Conservation (phyloP, 2,329 filamentous ascomycete genomes). For the Nothophoma quercina region DNA sequence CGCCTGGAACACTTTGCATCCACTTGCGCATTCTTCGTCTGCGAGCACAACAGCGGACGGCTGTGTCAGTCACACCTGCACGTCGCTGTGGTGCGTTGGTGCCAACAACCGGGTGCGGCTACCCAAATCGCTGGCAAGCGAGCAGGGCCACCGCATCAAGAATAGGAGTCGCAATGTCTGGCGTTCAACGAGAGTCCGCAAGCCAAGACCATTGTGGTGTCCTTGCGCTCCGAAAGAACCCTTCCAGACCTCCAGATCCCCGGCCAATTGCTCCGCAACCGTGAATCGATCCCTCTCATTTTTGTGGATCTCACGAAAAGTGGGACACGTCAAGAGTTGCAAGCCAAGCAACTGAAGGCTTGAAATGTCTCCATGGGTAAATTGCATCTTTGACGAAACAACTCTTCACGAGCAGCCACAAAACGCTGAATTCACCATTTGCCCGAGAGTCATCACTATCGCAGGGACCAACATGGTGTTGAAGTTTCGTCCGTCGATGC, state of each 20-base stretch:
- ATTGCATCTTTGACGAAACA: not conserved
- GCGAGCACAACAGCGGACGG: constrained; percentile 4
- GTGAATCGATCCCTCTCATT: constrained; percentile 1
- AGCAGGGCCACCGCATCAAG: not conserved
- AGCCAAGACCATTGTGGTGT: constrained; percentile 12
- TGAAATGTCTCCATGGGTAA: constrained; percentile 4
- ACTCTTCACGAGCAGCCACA: not conserved
- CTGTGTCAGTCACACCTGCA: constrained; percentile 2
- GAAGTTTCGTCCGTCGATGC: constrained; percentile 14
- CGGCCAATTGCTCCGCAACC: constrained; percentile 5
- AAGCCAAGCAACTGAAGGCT: constrained; percentile 10
- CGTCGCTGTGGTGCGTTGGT: constrained; percentile 1
- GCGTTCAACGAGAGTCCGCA: constrained; percentile 3
- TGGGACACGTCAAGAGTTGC: constrained; percentile 8
- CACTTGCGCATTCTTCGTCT: not conserved
- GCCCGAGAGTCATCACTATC: not conserved
- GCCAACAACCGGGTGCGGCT: constrained; percentile 5
- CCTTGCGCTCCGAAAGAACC: constrained; percentile 9
- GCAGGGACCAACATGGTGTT: constrained; percentile 1
- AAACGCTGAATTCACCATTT: not conserved
- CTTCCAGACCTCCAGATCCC: constrained; percentile 2
- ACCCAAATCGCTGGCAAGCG: not conserved
- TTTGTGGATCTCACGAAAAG: constrained; percentile 11
- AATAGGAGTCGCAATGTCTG: constrained; percentile 5
- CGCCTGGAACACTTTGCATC: not conserved